These are phyloP conservation scores for Polyporus arcularius DNA, from an alignment of 768 basidiomycete genomes.

Conservation along the genomic window DNA sequence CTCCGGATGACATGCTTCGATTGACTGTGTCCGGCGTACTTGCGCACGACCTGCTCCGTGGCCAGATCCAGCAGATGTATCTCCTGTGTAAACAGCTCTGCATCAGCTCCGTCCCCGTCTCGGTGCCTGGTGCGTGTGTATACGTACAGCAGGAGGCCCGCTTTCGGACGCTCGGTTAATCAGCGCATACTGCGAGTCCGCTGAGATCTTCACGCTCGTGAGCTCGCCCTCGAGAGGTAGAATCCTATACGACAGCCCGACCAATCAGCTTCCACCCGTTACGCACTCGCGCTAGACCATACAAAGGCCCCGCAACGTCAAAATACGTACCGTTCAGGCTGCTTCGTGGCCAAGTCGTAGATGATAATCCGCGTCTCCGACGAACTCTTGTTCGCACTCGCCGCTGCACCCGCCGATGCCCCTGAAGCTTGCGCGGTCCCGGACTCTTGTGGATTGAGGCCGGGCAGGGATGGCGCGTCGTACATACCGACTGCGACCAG, in stretches of 20 bases:
- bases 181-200: conserved; percentile 83
- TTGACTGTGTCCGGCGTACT: conserved; percentile 86
- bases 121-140: conserved; percentile 4
- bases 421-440: conserved; percentile 12
- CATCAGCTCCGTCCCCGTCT: conserved; percentile 4
- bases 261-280: conserved; percentile 1
- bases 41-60: conserved; percentile 67
- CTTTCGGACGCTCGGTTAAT: conserved; percentile 89
- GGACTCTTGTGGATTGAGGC: conserved; percentile 12
- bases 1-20: conserved; percentile 84
- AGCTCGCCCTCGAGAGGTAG: conserved; percentile 75
- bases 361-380: conserved; percentile 68
- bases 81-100: conserved; percentile 55
- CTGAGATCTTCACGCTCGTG: conserved; percentile 85
- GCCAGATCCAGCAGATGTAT: conserved; percentile 85
- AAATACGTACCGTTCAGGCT: conserved; percentile 62
- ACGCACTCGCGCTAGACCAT: conserved; percentile 7
- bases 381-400: conserved; percentile 29
- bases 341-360: conserved; percentile 71
- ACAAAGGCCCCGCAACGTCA: conserved; percentile 4
- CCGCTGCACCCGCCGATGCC: conserved; percentile 28
- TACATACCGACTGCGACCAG: conserved; percentile 85
- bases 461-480: conserved; percentile 27
- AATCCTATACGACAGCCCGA: conserved; percentile 44
- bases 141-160: conserved; percentile 37